Base-by-base conservation (phyloP, 495 filamentous ascomycete genomes). In the Aspergillus mulundensis region DNA sequence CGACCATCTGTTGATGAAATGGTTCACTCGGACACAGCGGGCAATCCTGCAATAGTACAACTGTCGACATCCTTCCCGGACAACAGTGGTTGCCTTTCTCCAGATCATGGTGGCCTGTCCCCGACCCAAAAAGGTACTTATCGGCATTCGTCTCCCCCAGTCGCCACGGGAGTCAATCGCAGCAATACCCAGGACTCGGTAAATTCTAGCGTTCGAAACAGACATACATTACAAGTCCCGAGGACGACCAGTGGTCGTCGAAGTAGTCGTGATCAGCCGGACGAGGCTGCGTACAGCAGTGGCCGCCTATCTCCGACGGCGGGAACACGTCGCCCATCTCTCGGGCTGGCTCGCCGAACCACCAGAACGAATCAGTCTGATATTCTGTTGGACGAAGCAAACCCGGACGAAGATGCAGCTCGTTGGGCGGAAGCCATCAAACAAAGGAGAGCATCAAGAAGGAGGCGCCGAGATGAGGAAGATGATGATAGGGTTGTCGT, bases 401-500 rank as follows among this genome's bases (percentile, higher is more conserved):
- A 84, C 7, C 87, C 86, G 15, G 94, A 97, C 60, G 92, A 91
- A 64, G 93, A 99, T 62, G 91, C 93, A 20, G 80, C 87, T 36
- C 84, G 90, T 47, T 97, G 90, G 89, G 88, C 94, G 20, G 95
- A 98, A 70, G 87, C 88, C 20, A 90, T 95, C 58, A 85, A 89
- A 64, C 89, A 95, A 63, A 95, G 91, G 65, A 78, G 93, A 56
- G 92, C 91, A 34, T 93, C 87, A 63, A 89, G 86, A 70, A 80
- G 86, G 66, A 87, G 83, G 69, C 80, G 82, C 58, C 87, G 86
- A 62, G 93, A 97, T 57, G 87, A 95, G 28, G 92, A 96, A 59
- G 89, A 96, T 56, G 95, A 97, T 61, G 94, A 97, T 60, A 81
- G 90, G 53, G 91, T 96, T 32, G 81, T 95, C 50, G 91, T 99